A percentile compares a stretch with the other conserved stretches of the same genome.
Evolutionary conservation across 139 green algal species (phyloP).

Genomic region (Chlamydomonas eustigma): DNA sequence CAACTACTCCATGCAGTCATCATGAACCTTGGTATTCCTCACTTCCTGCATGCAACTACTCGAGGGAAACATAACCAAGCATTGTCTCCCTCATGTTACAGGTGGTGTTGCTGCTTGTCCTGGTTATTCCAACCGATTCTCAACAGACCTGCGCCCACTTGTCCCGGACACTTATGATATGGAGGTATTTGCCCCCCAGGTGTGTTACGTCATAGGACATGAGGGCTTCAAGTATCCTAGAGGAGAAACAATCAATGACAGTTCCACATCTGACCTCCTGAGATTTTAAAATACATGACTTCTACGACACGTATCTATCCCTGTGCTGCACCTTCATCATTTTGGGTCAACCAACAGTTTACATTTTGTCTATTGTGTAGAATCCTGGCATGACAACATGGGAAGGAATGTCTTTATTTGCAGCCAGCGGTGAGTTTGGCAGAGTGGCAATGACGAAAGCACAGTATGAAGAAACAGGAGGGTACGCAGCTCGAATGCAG

Average conservation of each 20-base stretch:
- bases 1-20: not conserved
- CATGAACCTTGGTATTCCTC: not conserved
- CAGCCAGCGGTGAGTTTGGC: conserved; percentile 27
- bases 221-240: too few species aligned
- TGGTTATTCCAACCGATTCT: conserved; percentile 58
- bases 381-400: conserved; percentile 38
- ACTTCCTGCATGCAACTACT: not conserved
- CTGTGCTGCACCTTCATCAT: too few species aligned
- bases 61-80: not conserved
- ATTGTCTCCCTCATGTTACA: conserved; percentile 7
- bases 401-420: conserved; percentile 56
- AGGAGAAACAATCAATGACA: too few species aligned
- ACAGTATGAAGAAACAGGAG: conserved; percentile 52
- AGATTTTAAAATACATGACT: too few species aligned
- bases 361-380: too few species aligned
- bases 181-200: conserved; percentile 32
- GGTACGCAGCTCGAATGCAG: conserved; percentile 13
- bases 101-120: conserved; percentile 35
- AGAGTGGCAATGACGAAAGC: conserved; percentile 38
- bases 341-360: not conserved
- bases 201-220: conserved; percentile 9
- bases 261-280: too few species aligned
- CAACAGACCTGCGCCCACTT: conserved; percentile 59
- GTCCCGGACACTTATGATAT: conserved; percentile 65
- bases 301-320: too few species aligned